Percentiles rank a stretch among this genome's conserved stretches.
These are phyloP conservation scores for Alternaria ethzedia DNA, from an alignment of 2,329 filamentous ascomycete genomes.

Conservation along the genomic window DNA sequence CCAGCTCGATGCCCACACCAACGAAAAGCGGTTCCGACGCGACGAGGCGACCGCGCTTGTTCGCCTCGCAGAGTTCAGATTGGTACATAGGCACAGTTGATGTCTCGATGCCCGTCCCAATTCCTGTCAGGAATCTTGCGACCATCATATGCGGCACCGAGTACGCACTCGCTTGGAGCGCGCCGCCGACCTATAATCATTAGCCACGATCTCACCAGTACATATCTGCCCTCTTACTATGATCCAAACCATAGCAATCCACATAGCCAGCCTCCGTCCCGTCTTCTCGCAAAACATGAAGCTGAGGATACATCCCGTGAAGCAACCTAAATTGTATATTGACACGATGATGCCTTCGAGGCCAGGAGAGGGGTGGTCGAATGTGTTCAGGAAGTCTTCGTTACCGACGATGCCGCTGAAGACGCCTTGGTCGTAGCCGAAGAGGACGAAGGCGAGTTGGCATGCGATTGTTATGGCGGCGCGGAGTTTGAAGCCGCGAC, in stretches of 20 bases:
- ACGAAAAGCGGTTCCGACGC: slow-evolving; percentile 62
- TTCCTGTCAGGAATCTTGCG: slow-evolving; percentile 58
- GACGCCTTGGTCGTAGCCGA: slow-evolving; percentile 48
- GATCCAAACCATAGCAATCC: slow-evolving; percentile 52
- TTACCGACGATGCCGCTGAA: slow-evolving; percentile 53
- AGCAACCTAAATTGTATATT: slow-evolving; percentile 51
- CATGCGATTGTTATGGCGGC: slow-evolving; percentile 39
- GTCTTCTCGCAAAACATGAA: slow-evolving; percentile 48
- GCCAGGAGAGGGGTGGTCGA: slow-evolving; percentile 46
- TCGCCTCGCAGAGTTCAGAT: slow-evolving; percentile 59
- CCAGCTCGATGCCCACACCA: slow-evolving; percentile 54
- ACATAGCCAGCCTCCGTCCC: slow-evolving; percentile 48
- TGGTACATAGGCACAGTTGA: slow-evolving; percentile 61
- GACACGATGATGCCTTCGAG: slow-evolving; percentile 53
- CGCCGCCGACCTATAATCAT: slow-evolving; percentile 40
- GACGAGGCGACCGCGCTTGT: slow-evolving; percentile 65
- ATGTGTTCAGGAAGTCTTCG: slow-evolving; percentile 48
- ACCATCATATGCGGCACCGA: slow-evolving; percentile 56
- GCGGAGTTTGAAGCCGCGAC: slow-evolving; percentile 34
- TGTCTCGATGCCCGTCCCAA: slow-evolving; percentile 63
- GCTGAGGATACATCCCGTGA: slow-evolving; percentile 47
- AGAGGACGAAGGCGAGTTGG: slow-evolving; percentile 40
- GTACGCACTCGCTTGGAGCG: slow-evolving; percentile 46
- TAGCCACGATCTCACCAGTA: not conserved
- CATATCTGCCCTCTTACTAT: no score